phyloP scores from a whole-genome alignment of 1,139 yeast species.

The Yamadazyma membranifaciens region DNA sequence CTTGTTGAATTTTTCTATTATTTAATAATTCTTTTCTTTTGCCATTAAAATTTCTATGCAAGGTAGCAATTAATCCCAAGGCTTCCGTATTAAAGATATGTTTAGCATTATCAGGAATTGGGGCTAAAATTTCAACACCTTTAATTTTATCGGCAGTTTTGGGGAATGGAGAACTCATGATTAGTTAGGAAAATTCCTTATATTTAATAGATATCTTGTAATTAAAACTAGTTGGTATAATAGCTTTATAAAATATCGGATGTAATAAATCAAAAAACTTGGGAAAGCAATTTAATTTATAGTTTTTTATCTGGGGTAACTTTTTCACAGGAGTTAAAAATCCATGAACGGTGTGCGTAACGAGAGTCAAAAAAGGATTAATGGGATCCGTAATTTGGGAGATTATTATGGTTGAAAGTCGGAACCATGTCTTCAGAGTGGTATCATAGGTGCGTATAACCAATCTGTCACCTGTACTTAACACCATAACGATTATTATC shows the following conservation, averaged over 20 bases:
- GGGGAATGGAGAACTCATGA: conserved; percentile 54
- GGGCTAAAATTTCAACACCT: conserved; percentile 67
- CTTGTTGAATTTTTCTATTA: conserved; percentile 60
- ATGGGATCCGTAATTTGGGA: too few relatives aligned
- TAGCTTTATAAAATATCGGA: not conserved
- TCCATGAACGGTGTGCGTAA: not conserved
- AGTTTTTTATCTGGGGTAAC: conserved; percentile 13
- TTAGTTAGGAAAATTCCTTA: conserved; percentile 6
- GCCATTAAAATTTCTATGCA: conserved; percentile 68
- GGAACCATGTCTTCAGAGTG: too few relatives aligned
- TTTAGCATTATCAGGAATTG: conserved; percentile 56
- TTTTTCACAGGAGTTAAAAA: conserved; percentile 5
- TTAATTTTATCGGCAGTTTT: conserved; percentile 49
- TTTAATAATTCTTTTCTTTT: conserved; percentile 60
- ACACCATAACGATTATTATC: not conserved
- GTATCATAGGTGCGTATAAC: not conserved
- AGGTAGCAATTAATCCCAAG: conserved; percentile 66
- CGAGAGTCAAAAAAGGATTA: conserved; percentile 4
- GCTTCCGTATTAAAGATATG: conserved; percentile 70
- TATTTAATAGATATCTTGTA: not conserved
- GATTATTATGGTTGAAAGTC: too few relatives aligned
- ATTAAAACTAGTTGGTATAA: too few relatives aligned
- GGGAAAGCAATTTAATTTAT: conserved; percentile 21
- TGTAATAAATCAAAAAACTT: not conserved
- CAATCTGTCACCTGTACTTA: not conserved